These are phyloP conservation scores for Copromyces sp. DNA, from an alignment of 495 filamentous ascomycete genomes.

Conservation along the genomic window DNA sequence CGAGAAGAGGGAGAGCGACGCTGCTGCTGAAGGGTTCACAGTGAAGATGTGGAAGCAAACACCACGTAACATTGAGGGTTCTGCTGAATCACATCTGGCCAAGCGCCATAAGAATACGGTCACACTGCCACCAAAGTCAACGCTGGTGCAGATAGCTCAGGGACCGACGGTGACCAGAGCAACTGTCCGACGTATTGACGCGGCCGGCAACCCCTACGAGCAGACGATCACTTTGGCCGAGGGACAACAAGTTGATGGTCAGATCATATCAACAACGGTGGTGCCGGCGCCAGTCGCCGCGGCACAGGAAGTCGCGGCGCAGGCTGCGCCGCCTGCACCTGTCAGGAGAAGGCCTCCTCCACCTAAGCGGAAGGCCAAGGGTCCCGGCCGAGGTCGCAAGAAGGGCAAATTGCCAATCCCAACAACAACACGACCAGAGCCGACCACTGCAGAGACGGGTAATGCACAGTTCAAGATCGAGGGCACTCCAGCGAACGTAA, in stretches of 20 bases:
- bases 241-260: constrained; percentile 71
- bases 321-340: constrained; percentile 22
- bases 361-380: constrained; percentile 64
- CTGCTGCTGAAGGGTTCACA: constrained; percentile 50
- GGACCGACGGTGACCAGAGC: constrained; percentile 54
- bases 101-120: constrained; percentile 70
- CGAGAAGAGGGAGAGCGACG: constrained; percentile 37
- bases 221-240: constrained; percentile 73
- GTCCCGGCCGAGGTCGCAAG: constrained; percentile 55
- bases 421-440: constrained; percentile 19
- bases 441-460: constrained; percentile 12
- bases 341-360: constrained; percentile 56
- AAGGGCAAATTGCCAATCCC: constrained; percentile 47
- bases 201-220: constrained; percentile 66
- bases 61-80: constrained; percentile 63
- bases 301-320: constrained; percentile 14
- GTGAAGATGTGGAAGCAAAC: constrained; percentile 71
- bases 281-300: constrained; percentile 27
- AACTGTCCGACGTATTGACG: constrained; percentile 66
- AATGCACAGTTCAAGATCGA: constrained; percentile 19
- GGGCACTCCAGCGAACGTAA: constrained; percentile 20
- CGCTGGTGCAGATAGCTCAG: constrained; percentile 27
- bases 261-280: constrained; percentile 53
- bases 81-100: constrained; percentile 72
- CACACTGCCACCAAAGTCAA: constrained; percentile 33